Evolutionary conservation across 139 green algal species (phyloP).

Genomic region (Micractinium conductrix): DNA sequence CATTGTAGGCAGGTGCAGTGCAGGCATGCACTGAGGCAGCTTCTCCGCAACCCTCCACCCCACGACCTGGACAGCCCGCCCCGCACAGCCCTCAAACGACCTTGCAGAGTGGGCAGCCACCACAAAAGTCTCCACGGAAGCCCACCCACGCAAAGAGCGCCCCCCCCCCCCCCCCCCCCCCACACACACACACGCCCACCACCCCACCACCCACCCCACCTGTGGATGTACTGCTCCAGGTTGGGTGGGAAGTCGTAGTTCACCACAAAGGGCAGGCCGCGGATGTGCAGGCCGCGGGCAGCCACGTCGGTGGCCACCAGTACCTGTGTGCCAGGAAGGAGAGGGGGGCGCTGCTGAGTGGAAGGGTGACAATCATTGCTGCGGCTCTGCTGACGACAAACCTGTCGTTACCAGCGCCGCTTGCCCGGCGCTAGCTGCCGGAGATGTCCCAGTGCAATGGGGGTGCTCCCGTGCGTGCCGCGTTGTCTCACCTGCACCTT

Average conservation of each 20-base stretch:
- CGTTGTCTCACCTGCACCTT: not conserved
- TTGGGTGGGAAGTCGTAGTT: conserved; percentile 91
- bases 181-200: not conserved
- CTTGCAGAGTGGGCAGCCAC: too few species aligned
- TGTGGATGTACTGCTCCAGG: conserved; percentile 93
- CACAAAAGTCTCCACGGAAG: not conserved
- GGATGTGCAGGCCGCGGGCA: conserved; percentile 83
- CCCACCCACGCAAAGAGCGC: too few species aligned
- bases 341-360: not conserved
- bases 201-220: conserved; percentile 30
- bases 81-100: not conserved
- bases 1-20: not conserved
- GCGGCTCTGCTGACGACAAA: too few species aligned
- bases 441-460: too few species aligned
- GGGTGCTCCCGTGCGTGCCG: too few species aligned
- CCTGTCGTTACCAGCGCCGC: too few species aligned
- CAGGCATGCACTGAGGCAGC: too few species aligned
- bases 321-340: conserved; percentile 49
- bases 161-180: not conserved
- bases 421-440: too few species aligned
- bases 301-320: conserved; percentile 91
- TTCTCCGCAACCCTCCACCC: too few species aligned
- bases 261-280: conserved; percentile 80
- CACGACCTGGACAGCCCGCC: not conserved
- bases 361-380: too few species aligned